Conservation (phyloP, 257 asterid species). For the Solanum tarijense region DNA sequence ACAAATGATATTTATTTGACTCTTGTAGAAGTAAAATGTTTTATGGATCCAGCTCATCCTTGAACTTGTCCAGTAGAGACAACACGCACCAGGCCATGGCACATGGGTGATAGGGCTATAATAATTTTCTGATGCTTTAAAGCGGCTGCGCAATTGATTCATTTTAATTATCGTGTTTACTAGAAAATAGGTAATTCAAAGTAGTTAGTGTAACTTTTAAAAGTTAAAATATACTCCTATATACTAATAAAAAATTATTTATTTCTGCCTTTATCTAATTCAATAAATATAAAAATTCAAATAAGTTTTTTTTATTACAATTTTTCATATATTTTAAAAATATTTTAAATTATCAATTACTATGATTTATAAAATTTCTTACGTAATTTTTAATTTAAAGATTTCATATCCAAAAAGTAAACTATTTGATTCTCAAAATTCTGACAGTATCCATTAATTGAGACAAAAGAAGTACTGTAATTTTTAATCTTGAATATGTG, state of each 20-base stretch:
- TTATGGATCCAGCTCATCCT: neutral
- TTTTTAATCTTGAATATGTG: too few species aligned
- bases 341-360: too few species aligned
- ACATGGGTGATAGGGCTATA: neutral
- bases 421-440: too few species aligned
- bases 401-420: too few species aligned
- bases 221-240: too few species aligned
- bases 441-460: too few species aligned
- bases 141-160: rapidly evolving
- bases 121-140: neutral
- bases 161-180: neutral
- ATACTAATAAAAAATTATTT: neutral
- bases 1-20: neutral
- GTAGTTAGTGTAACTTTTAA: too few species aligned
- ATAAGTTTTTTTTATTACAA: too few species aligned
- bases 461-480: too few species aligned
- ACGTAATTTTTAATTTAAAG: too few species aligned
- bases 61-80: neutral
- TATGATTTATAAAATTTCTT: too few species aligned
- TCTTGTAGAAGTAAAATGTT: neutral
- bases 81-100: neutral
- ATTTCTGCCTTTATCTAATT: neutral
- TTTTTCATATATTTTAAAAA: too few species aligned
- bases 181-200: rapidly evolving
- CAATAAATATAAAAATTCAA: neutral